These are phyloP conservation scores for Pyricularia sp. DNA, from an alignment of 2,329 filamentous ascomycete genomes.

Conservation along the genomic window DNA sequence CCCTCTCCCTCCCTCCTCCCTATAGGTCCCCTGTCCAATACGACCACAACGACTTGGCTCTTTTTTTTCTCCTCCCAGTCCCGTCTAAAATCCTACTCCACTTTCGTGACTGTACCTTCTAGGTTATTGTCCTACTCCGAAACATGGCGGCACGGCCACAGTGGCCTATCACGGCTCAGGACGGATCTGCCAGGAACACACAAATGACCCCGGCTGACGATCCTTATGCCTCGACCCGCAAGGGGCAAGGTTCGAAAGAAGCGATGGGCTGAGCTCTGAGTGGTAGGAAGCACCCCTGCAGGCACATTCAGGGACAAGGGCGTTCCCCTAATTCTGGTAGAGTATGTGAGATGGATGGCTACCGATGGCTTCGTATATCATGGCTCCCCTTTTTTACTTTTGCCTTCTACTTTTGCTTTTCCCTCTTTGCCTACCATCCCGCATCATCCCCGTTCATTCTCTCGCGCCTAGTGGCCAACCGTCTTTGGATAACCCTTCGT, in stretches of 20 bases:
- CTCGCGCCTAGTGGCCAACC: conserved; percentile 12
- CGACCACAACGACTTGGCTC: not conserved
- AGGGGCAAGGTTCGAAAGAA: conserved; percentile 17
- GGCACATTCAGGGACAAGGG: not conserved
- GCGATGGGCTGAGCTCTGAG: conserved; percentile 18
- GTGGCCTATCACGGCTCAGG: conserved; percentile 20
- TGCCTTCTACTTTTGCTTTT: not conserved
- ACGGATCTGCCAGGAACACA: not conserved
- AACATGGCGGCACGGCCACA: conserved; percentile 19
- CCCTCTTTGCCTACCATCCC: not conserved
- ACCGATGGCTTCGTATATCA: conserved; percentile 6
- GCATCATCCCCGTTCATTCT: conserved; percentile 5
- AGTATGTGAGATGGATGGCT: conserved; percentile 3
- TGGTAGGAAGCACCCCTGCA: not conserved
- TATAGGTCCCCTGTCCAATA: not conserved
- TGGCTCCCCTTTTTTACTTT: not conserved
- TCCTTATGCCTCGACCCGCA: conserved; percentile 29
- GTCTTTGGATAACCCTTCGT: conserved; percentile 6
- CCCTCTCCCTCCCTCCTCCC: not conserved
- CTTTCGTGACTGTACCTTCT: conserved; percentile 7
- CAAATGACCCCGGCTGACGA: conserved; percentile 18
- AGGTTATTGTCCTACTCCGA: conserved; percentile 19
- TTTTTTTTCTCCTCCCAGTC: not conserved
- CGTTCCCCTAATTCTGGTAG: not conserved
- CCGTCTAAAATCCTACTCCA: not conserved